Conservation (phyloP, 1,284 basidiomycete species). For the Golubevia pallescens region DNA sequence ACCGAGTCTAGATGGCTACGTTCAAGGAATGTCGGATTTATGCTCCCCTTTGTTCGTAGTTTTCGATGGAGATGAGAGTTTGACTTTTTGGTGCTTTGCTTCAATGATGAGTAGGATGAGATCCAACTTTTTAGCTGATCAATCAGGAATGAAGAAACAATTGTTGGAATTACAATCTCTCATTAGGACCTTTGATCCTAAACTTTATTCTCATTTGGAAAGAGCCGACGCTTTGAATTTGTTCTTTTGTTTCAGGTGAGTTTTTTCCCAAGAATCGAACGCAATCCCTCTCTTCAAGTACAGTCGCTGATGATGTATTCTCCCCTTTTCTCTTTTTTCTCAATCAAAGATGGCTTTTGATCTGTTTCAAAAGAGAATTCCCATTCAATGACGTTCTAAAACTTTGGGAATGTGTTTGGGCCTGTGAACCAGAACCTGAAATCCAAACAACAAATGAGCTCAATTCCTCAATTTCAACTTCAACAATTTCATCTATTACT, state of each 20-base stretch:
- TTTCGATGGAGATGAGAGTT: constrained; percentile 82
- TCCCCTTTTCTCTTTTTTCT: not conserved
- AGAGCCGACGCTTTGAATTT: constrained; percentile 88
- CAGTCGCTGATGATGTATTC: not conserved
- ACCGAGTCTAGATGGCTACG: constrained; percentile 68
- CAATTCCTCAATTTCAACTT: not conserved
- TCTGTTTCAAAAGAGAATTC: constrained; percentile 94
- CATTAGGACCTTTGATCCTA: constrained; percentile 90
- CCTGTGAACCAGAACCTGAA: constrained; percentile 20
- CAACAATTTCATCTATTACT: not conserved
- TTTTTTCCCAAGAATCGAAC: constrained; percentile 14
- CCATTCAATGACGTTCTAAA: constrained; percentile 83
- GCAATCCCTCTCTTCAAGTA: constrained; percentile 19
- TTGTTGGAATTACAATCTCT: constrained; percentile 86
- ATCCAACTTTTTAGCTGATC: constrained; percentile 93
- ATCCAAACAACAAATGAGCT: too few species aligned
- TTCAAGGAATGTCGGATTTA: constrained; percentile 97
- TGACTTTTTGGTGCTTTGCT: constrained; percentile 95
- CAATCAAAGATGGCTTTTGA: constrained; percentile 75
- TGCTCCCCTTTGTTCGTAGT: constrained; percentile 92
- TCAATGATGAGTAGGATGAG: constrained; percentile 93
- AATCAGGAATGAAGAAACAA: constrained; percentile 96
- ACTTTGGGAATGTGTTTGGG: constrained; percentile 77
- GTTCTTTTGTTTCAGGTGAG: constrained; percentile 95
- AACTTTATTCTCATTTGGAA: constrained; percentile 71